Evolutionary conservation across 352 stramenopile genomes (phyloP), one percentile per base, ranked within the genome.

Genomic region (Aphanomyces cochlioides): DNA sequence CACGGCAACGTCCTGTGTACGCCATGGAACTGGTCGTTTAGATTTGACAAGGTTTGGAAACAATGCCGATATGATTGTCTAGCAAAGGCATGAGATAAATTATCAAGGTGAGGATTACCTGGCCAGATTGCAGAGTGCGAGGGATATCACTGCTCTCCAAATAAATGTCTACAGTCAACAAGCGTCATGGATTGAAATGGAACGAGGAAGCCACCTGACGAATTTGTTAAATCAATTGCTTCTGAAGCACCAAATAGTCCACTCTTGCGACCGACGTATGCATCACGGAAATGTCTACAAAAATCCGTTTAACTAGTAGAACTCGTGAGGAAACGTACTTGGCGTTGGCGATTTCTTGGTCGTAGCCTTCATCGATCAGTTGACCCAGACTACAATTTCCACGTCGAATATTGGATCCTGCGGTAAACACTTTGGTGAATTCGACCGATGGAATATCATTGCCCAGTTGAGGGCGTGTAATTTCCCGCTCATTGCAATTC

Each of bases 61-160:
- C 45, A 70, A 47, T 10, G 28, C 21, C 61, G 59, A 36, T 8
- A 61, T 50, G 19, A 70, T 70, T 39, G 43, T 70, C 64, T 70
- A 61, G 5, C 39, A 8, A 63, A 39, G 56, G 28, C 28, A 28
- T 28, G 28, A 28, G 28, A 28, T 28, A 28, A 28, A 28, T 28
- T 28, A 28, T 28, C 28, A 28, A 28, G 28, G 28, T 2, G 28
- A 28, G 28, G 28, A 28, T 13, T 40, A 61, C 54, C 5, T 61
- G 54, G 39, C 54, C 54, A 7, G 54, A 61, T 17, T 61, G 54
- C 54, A 61, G 6, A 17, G 64, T 70, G 43, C 64, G 64, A 36
- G 53, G 64, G 2, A 70, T 54, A 39, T 70, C 64, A 17, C 43
- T 70, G 36, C 64, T 70, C 48, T 70, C 64, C 15, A 70, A 70